phyloP scores from a whole-genome alignment of 257 asterid genomes.

The Ophiorrhiza pumila region DNA sequence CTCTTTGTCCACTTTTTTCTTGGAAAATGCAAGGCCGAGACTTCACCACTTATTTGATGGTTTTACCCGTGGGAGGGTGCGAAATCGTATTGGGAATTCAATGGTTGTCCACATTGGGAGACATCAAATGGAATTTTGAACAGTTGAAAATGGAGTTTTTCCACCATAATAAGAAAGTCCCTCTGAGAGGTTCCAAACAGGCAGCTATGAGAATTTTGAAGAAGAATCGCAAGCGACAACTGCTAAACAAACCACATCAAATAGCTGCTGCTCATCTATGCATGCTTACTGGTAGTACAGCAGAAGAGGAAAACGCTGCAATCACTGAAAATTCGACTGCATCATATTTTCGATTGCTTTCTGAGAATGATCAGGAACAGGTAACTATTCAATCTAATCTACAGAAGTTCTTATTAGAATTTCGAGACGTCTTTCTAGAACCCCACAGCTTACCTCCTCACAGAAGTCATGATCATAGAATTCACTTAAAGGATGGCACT shows the following conservation, averaged over 20 bases:
- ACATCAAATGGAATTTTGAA: not conserved
- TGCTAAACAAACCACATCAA: too few species aligned
- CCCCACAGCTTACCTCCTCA: not conserved
- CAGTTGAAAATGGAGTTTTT: not conserved
- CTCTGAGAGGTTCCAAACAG: not conserved
- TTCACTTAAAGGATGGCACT: too few species aligned
- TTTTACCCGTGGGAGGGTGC: not conserved
- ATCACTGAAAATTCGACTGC: too few species aligned
- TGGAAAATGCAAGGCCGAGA: not conserved
- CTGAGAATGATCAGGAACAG: not conserved
- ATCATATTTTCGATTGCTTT: too few species aligned
- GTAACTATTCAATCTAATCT: not conserved
- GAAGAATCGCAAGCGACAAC: not conserved
- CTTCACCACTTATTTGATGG: not conserved
- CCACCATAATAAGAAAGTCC: not conserved
- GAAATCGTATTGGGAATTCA: too few species aligned
- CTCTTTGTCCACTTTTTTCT: fast-evolving
- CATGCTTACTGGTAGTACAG: too few species aligned
- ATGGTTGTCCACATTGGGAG: not conserved
- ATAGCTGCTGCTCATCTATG: too few species aligned
- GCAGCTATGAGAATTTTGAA: too few species aligned
- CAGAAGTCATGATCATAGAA: too few species aligned
- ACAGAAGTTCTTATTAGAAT: too few species aligned
- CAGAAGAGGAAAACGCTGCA: too few species aligned
- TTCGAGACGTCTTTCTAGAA: too few species aligned